These are phyloP conservation scores for Penicillium digitatum DNA, from an alignment of 2,329 filamentous ascomycete species.

Conservation along the genomic window DNA sequence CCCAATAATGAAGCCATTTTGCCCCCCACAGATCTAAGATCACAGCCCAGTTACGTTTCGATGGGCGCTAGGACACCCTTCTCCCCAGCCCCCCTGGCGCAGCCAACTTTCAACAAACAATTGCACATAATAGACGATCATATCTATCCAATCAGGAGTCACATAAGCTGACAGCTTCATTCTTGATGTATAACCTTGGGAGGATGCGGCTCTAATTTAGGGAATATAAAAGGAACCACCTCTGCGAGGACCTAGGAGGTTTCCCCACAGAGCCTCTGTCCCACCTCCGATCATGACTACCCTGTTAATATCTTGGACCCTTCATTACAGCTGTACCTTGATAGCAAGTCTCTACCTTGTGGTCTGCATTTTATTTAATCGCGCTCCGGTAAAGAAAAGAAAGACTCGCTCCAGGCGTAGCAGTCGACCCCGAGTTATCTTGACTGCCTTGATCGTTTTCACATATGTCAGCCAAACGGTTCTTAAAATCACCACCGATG, in stretches of 20 bases:
- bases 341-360: conserved; percentile 2
- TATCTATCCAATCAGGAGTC: neutral
- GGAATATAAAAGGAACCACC: conserved; percentile 1
- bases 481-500: conserved; percentile 2
- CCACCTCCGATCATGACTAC: conserved; percentile 1
- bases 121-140: neutral
- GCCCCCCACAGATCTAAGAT: neutral
- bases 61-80: neutral
- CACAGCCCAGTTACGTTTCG: neutral
- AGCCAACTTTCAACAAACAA: neutral
- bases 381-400: conserved; percentile 1
- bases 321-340: conserved; percentile 7
- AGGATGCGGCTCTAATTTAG: neutral
- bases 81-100: conserved; percentile 4
- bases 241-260: neutral
- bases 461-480: conserved; percentile 4
- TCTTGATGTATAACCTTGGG: neutral
- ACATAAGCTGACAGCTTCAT: neutral
- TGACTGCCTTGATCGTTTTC: conserved; percentile 2
- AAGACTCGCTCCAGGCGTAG: neutral
- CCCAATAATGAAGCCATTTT: neutral
- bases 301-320: neutral
- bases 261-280: neutral
- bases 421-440: neutral
- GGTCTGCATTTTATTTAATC: neutral